Conservation (phyloP, 129 eudicot genomes). For the Tagetes patula region DNA sequence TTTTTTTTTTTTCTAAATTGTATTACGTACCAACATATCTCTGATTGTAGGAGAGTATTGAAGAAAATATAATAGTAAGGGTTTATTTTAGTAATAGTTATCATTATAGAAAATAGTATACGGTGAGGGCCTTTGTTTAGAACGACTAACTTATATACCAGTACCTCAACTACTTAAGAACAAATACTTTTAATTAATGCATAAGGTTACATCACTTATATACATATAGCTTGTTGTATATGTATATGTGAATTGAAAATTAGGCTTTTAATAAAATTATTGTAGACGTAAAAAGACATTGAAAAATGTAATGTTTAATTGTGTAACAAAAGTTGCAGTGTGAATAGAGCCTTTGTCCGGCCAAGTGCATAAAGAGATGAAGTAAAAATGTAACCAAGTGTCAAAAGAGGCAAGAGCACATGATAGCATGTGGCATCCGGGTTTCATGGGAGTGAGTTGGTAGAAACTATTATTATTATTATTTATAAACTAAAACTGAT, state of each 20-base stretch:
- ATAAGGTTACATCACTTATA: too few species aligned
- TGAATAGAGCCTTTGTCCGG: constrained; percentile 11
- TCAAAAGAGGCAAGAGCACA: constrained; percentile 35
- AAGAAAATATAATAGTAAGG: too few species aligned
- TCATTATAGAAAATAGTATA: not conserved
- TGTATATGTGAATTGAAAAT: too few species aligned
- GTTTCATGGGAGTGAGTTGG: constrained; percentile 45
- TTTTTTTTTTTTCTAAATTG: too few species aligned
- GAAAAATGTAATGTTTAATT: not conserved
- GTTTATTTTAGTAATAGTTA: too few species aligned
- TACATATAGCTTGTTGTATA: too few species aligned
- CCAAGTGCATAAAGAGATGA: constrained; percentile 2
- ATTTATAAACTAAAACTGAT: constrained; percentile 19
- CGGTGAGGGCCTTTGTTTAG: not conserved
- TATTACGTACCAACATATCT: too few species aligned
- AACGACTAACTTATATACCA: too few species aligned
- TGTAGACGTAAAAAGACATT: not conserved
- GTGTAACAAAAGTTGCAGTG: not conserved
- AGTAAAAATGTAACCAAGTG: constrained; percentile 26
- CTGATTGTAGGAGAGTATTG: too few species aligned
- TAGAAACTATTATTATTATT: constrained; percentile 23
- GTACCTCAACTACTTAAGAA: too few species aligned
- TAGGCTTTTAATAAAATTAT: too few species aligned
- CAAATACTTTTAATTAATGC: too few species aligned
- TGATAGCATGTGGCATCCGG: constrained; percentile 43